phyloP scores from a whole-genome alignment of 2,329 filamentous ascomycete species.

The Penicillium vulpinum region DNA sequence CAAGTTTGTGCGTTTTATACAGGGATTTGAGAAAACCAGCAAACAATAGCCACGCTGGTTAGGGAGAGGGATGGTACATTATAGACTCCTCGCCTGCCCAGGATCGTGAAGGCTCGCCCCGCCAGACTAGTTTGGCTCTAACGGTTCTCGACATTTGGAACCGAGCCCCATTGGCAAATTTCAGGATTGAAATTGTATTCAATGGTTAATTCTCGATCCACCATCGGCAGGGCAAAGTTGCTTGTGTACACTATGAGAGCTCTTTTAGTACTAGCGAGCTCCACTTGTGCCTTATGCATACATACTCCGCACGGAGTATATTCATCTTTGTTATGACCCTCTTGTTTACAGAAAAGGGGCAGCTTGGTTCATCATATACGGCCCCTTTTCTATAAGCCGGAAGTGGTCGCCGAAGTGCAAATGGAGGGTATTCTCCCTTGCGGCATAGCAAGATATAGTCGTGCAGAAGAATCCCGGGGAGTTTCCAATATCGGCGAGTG shows the following conservation, averaged over 20 bases:
- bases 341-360: not conserved
- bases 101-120: not conserved
- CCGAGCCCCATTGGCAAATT: not conserved
- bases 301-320: not conserved
- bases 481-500: not conserved
- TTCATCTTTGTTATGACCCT: not conserved
- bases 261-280: not conserved
- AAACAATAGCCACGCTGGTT: not conserved
- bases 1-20: not conserved
- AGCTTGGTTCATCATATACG: not conserved
- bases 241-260: not conserved
- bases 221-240: not conserved
- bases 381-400: not conserved
- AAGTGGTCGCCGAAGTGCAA: too few relatives aligned
- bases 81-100: not conserved
- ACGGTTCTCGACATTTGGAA: not conserved
- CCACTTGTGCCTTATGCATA: not conserved
- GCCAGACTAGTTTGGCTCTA: not conserved
- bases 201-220: not conserved
- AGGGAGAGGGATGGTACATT: not conserved
- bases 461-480: too few relatives aligned
- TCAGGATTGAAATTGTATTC: not conserved
- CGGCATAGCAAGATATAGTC: not conserved
- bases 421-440: not conserved
- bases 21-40: not conserved